Conservation (phyloP, 1,284 basidiomycete species). For the Boletus putidus region DNA sequence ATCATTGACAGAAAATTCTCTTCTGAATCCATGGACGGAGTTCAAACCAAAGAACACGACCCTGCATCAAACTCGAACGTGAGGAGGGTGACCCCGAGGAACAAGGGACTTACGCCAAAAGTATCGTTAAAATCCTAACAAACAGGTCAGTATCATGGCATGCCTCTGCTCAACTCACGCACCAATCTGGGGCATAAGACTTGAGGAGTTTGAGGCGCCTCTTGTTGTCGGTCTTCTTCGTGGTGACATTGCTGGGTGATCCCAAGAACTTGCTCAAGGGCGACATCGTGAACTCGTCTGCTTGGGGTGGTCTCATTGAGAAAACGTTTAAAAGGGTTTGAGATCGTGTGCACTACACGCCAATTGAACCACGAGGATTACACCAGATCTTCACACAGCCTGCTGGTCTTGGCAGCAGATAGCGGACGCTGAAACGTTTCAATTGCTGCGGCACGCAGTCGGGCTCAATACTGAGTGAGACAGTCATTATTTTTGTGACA, state of each 20-base stretch:
- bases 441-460: too few relatives aligned
- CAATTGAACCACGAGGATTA: not conserved
- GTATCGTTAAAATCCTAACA: constrained; percentile 65
- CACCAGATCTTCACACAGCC: constrained; percentile 1
- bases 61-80: constrained; percentile 41
- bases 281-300: constrained; percentile 21
- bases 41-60: constrained; percentile 69
- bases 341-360: not conserved
- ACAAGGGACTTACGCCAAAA: constrained; percentile 58
- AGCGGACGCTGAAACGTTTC: too few relatives aligned
- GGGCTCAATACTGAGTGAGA: too few relatives aligned
- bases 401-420: not conserved
- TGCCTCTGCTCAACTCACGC: constrained; percentile 22
- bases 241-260: constrained; percentile 10
- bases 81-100: not conserved
- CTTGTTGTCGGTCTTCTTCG: constrained; percentile 32
- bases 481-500: too few relatives aligned
- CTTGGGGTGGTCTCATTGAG: not conserved
- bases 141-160: constrained; percentile 5
- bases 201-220: constrained; percentile 49
- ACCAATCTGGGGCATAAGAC: constrained; percentile 77
- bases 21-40: constrained; percentile 74
- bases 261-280: constrained; percentile 9
- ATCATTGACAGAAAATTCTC: constrained; percentile 83
- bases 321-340: not conserved